Evolutionary conservation across 257 asterid genomes (phyloP), one percentile per base, ranked within the genome.

Genomic region (Scutellaria barbata): DNA sequence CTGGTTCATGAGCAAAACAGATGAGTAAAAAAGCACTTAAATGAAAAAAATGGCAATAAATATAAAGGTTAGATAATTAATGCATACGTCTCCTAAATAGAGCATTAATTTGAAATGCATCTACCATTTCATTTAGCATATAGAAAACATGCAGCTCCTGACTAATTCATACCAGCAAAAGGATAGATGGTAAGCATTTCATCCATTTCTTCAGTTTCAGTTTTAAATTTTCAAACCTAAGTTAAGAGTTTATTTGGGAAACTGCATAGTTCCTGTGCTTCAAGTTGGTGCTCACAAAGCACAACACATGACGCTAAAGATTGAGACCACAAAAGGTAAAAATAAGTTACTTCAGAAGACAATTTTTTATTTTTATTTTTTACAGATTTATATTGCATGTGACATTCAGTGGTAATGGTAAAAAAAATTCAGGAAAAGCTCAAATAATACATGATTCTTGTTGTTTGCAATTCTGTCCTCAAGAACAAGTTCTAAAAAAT

Each of bases 1-100:
- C 99, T 93, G 96, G 50, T 77, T 51, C 76, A 66, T 9, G 68
- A 70, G 59, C 35, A 74, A 76, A 78, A 74, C 60, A 20, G 7
- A 57, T 30, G 35, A 30, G 35, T 30, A 4, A 55, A 61, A 25
- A 30, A 16, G 55, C 14, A 48, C 50, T 41, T 43, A 53, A 54
- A 20, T 20, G 50, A 13, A 43, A 54, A 66, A 54, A 54, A 68
- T n/a, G 48, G 22, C n/a, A 33, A 50, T 0, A 8, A 51, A 63
- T 30, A 57, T 57, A 69, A 43, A 46, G 6, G 59, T 61, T 30
- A 33, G 30, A 66, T 18, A 3, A 63, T 56, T 69, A 64, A 39
- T 68, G 45, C 57, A 59, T 18, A n/a, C 13, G 42, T 33, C 50
- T 25, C 51, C 46, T 4, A 60, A 56, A 52, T 69, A 53, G 30